A percentile compares a stretch with the other conserved stretches of the same genome.
These are phyloP conservation scores for Trichoderma afroharzianum DNA, from an alignment of 2,329 filamentous ascomycete species.

Conservation along the genomic window DNA sequence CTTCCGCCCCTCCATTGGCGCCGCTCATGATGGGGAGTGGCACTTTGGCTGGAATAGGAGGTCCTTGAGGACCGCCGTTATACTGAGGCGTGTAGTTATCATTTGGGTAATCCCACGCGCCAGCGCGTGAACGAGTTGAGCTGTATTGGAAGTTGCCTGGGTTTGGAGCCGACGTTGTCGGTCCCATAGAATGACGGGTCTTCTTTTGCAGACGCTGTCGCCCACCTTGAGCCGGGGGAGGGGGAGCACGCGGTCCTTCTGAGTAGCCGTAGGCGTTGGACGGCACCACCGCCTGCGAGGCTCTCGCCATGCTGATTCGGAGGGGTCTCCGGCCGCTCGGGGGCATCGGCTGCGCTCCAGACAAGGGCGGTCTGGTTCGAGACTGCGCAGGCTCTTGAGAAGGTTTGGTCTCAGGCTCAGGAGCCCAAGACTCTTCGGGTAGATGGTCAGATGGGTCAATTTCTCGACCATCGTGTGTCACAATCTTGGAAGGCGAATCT, in stretches of 20 bases:
- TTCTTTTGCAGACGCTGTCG: conserved; percentile 67
- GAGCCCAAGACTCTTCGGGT: conserved; percentile 72
- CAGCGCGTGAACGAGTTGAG: conserved; percentile 39
- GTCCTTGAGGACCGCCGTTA: conserved; percentile 36
- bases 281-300: conserved; percentile 45
- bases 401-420: conserved; percentile 61
- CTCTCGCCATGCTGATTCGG: conserved; percentile 41
- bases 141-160: conserved; percentile 48
- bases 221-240: conserved; percentile 32
- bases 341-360: conserved; percentile 52
- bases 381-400: conserved; percentile 29
- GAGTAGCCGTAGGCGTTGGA: conserved; percentile 29
- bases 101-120: conserved; percentile 51
- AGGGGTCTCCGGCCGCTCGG: conserved; percentile 49
- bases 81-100: conserved; percentile 49
- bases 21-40: conserved; percentile 52
- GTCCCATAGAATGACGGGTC: conserved; percentile 39
- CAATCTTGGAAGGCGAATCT: conserved; percentile 64
- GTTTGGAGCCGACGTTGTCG: conserved; percentile 38
- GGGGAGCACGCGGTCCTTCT: conserved; percentile 32
- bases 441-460: conserved; percentile 79
- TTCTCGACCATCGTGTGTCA: conserved; percentile 70
- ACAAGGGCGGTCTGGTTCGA: conserved; percentile 44
- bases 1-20: conserved; percentile 40
- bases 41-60: conserved; percentile 68